Base-by-base conservation (phyloP, 1,139 yeast genomes). In the Diutina siamensis region DNA sequence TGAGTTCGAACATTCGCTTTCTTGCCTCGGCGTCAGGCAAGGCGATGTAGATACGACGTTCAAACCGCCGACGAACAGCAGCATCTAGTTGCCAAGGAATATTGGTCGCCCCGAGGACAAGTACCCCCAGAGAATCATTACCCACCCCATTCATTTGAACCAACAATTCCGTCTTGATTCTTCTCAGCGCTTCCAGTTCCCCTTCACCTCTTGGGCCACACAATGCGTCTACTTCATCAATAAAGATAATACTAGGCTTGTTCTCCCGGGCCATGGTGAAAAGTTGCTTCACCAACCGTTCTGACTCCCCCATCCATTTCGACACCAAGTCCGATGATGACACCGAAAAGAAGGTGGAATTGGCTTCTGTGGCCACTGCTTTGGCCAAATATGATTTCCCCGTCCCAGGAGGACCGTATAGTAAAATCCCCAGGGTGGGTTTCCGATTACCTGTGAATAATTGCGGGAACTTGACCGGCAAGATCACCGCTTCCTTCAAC, bases 81-180 rank as follows among this genome's bases (percentile, higher is more conserved):
- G 97, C 89, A 63, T 94, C 99, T 53, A 94, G 72, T 65, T 92
- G 97, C 98, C 98, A 94, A 18, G 98, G 98, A 49, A 94, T 92
- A 61, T 94, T 94, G 4, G 99, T 94, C 1, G 99, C 99, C 22
- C 98, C 99, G 46, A 94, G 70, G 0, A 94, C 98, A 40, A 94
- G 69, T 2, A 94, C 97, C 8, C 99, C 98, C 45, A 75, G 74
- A 1, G 95, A 70, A 60, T 94, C 98, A 59, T 87, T 89, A 13
- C 98, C 98, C 5, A 94, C 98, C 55, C 98, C 99, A 61, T 92
- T 92, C 98, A 94, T 94, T 61, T 94, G 98, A 8, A 94, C 97
- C 57, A 94, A 73, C 47, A 94, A 71, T 61, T 94, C 99, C 0
- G 98, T 94, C 62, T 94, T 92, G 57, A 94, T 89, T 67, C 98